Percentiles rank a stretch among this genome's conserved stretches.
These are phyloP conservation scores for Suhomyces canberraensis DNA, from an alignment of 805 yeast species.

Conservation along the genomic window DNA sequence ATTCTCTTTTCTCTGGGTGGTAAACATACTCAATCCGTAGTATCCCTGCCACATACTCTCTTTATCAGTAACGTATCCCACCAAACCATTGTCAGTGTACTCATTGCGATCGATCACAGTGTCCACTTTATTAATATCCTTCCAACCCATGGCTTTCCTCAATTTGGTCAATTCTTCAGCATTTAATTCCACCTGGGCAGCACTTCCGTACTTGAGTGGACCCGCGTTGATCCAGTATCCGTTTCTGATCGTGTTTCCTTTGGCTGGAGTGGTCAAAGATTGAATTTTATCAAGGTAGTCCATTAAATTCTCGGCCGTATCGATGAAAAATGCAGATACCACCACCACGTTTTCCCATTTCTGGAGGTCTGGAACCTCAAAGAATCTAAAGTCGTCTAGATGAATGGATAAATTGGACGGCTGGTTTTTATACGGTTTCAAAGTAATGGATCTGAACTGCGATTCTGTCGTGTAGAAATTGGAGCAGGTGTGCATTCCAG, in stretches of 20 bases:
- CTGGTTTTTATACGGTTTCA: slow-evolving; percentile 24
- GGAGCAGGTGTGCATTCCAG: slow-evolving; percentile 64
- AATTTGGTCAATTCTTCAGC: slow-evolving; percentile 63
- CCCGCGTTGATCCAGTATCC: slow-evolving; percentile 89
- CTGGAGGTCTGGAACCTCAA: slow-evolving; percentile 29
- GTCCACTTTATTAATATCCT: slow-evolving; percentile 15
- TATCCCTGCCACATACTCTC: slow-evolving; percentile 74
- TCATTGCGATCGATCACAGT: slow-evolving; percentile 11
- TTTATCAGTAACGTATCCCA: slow-evolving; percentile 66
- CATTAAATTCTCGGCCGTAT: slow-evolving; percentile 85
- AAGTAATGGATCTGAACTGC: slow-evolving; percentile 48
- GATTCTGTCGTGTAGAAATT: slow-evolving; percentile 49
- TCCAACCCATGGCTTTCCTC: slow-evolving; percentile 64
- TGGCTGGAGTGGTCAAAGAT: slow-evolving; percentile 27
- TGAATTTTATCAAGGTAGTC: slow-evolving; percentile 69
- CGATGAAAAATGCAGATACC: slow-evolving; percentile 75
- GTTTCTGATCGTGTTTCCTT: slow-evolving; percentile 27
- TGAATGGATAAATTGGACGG: slow-evolving; percentile 49
- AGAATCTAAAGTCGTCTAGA: slow-evolving; percentile 64
- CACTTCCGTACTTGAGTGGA: slow-evolving; percentile 88
- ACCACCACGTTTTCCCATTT: slow-evolving; percentile 49
- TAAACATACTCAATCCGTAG: slow-evolving; percentile 65
- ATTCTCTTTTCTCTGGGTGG: slow-evolving; percentile 35
- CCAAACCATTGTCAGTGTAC: slow-evolving; percentile 25
- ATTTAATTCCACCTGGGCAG: slow-evolving; percentile 71